Percentiles rank a stretch among this genome's conserved stretches.
These are phyloP conservation scores for Pulicaria dysenterica DNA, from an alignment of 129 eudicot species.

Conservation along the genomic window DNA sequence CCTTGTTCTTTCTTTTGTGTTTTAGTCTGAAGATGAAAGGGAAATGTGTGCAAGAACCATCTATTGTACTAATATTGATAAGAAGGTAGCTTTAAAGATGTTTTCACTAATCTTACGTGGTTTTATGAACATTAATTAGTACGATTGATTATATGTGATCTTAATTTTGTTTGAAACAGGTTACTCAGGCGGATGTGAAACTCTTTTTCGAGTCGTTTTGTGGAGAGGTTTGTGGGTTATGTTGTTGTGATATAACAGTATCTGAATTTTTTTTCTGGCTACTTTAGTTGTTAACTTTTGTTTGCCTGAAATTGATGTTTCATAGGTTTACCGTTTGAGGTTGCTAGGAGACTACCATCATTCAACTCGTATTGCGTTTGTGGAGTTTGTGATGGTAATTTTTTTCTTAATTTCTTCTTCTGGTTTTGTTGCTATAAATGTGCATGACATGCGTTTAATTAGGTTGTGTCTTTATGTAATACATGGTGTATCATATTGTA, in stretches of 20 bases:
- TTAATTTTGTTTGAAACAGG: conserved; percentile 44
- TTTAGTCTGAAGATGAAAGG: conserved; percentile 87
- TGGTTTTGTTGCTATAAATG: background rate
- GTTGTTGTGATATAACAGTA: background rate
- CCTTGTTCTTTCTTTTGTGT: conserved; percentile 19
- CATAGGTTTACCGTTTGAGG: conserved; percentile 72
- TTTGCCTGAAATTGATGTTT: background rate
- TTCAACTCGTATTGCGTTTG: conserved; percentile 75
- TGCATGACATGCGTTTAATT: conserved; percentile 1
- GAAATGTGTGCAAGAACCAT: conserved; percentile 94
- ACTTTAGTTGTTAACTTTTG: background rate
- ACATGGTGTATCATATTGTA: too few species aligned
- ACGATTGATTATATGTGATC: conserved; percentile 1
- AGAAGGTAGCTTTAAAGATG: conserved; percentile 47
- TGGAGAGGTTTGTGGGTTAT: conserved; percentile 73
- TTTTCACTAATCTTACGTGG: background rate
- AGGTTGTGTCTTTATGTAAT: conserved; percentile 3
- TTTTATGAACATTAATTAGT: background rate
- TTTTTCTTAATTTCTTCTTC: background rate
- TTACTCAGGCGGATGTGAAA: conserved; percentile 86
- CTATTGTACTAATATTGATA: conserved; percentile 78
- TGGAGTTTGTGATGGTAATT: conserved; percentile 69
- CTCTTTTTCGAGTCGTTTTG: conserved; percentile 76
- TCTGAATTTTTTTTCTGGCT: background rate
- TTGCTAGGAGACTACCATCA: conserved; percentile 79